Evolutionary conservation across 345 rosid genomes (phyloP), one percentile per base, ranked within the genome.

Genomic region (Hibiscus syriacus): DNA sequence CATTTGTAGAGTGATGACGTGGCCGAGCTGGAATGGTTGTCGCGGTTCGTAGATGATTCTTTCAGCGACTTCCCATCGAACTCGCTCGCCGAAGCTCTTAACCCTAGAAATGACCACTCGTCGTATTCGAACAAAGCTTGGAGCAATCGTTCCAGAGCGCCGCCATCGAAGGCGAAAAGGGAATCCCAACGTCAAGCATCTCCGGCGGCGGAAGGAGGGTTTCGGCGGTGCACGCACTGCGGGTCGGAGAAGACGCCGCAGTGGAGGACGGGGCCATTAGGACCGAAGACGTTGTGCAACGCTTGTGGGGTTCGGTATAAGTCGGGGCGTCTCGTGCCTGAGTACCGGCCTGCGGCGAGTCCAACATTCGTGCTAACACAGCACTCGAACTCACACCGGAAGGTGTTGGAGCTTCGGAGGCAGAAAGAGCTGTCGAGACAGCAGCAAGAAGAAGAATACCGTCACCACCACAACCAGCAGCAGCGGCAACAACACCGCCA

Each of bases 1-100:
- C n/a, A n/a, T 26, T 29, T 58, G 76, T 64, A 91, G 97, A 81
- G 76, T 70, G 93, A 91, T 66, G 95, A 91, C 36, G 88, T 84
- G 46, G 97, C 97, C 13, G 92, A 91, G 74, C 69, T 91, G 16
- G 97, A 91, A 57, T 89, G 97, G 97, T 77, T 91, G 8, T 91
- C 97, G 8, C 85, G 73, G 50, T 85, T 91, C 78, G 92, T 87
- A 0, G 91, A 91, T 67, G 96, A 89, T 63, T 89, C 96, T 1
- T 89, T 84, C 70, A 45, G 75, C 25, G 89, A 85, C 55, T 81
- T 75, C 53, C 90, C 92, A 1, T 27, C 78, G 1, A 81, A 79
- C 74, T 77, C 86, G n/a, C 48, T 78, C 13, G 25, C 76, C 79
- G 85, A 82, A 56, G 70, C 82, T 2, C 54, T 66, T 1, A 63